Evolutionary conservation across 1,139 yeast genomes (phyloP), one percentile per base, ranked within the genome.

Genomic region (Hanseniaspora uvarum): DNA sequence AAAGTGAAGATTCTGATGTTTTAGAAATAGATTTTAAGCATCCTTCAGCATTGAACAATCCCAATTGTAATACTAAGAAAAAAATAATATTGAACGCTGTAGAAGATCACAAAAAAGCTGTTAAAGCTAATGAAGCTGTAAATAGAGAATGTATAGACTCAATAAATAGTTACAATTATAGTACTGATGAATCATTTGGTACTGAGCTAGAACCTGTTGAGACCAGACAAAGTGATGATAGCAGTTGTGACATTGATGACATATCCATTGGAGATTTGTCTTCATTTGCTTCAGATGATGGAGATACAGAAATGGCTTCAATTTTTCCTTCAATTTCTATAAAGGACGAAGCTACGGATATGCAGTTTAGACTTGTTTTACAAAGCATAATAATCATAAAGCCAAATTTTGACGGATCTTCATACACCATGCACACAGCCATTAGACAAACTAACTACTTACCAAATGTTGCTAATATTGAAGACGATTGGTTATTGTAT

Each of bases 401-500:
- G 51, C 60, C 63, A 11, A 59, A 54, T 2, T 58, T 60, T 4
- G 59, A 59, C 33, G 37, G 34, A 2, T 30, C 39, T 5, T 31
- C 52, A 12, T 48, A 39, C 16, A 65, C 63, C 44, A 55, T 63
- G 16, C 58, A 58, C 41, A 66, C 70, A 3, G 69, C 68, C 1
- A 63, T 66, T 2, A 62, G 69, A 55, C 68, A 66, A 51, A 63
- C 66, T 6, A 65, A 65, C 49, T 64, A 63, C 51, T 58, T 59
- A 37, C 63, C 64, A 1, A 58, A 61, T 23, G 59, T 58, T 12
- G 66, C 68, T 2, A 61, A 61, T 30, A 62, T 65, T 43, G 63
- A 64, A 19, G 73, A 70, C 54, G 72, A 70, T 55, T 70, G 74
- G 74, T 58, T 70, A 12, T 58, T 70, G 2, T 70, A 70, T 53